phyloP scores from a whole-genome alignment of 2,329 filamentous ascomycete species.

The Mollisia scopiformis region DNA sequence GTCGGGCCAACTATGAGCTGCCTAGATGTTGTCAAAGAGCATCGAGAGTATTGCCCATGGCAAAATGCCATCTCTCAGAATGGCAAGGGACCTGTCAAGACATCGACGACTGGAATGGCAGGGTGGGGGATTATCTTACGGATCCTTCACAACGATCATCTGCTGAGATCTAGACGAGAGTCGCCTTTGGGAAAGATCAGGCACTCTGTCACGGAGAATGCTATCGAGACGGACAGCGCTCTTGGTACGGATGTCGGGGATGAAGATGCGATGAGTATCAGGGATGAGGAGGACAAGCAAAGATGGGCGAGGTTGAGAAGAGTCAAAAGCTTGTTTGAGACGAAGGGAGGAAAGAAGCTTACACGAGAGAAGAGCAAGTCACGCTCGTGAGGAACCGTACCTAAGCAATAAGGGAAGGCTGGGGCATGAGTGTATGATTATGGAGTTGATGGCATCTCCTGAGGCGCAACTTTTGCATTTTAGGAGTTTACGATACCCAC shows the following conservation, averaged over 20 bases:
- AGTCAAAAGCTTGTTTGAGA: constrained; percentile 73
- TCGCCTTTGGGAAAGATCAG: constrained; percentile 11
- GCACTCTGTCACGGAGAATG: constrained; percentile 5
- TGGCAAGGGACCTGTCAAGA: constrained; percentile 34
- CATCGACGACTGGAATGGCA: constrained; percentile 40
- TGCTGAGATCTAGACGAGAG: constrained; percentile 27
- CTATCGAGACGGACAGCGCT: constrained; percentile 9
- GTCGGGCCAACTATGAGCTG: constrained; percentile 62
- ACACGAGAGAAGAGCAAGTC: constrained; percentile 6
- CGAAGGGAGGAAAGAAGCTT: constrained; percentile 59
- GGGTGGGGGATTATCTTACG: constrained; percentile 60
- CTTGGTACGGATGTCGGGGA: constrained; percentile 27
- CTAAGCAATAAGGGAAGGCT: not conserved
- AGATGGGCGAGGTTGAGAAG: constrained; percentile 72
- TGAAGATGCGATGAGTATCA: constrained; percentile 43
- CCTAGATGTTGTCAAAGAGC: constrained; percentile 71
- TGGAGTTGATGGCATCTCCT: not conserved
- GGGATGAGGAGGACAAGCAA: constrained; percentile 69
- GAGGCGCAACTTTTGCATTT: not conserved
- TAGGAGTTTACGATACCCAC: constrained; percentile 15
- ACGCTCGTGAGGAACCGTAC: constrained; percentile 1
- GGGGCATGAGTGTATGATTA: not conserved
- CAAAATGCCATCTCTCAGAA: constrained; percentile 66
- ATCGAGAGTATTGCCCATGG: constrained; percentile 87
- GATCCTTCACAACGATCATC: constrained; percentile 60